Base-by-base conservation (phyloP, 2,329 filamentous ascomycete genomes). In the Ophiostoma sp. region DNA sequence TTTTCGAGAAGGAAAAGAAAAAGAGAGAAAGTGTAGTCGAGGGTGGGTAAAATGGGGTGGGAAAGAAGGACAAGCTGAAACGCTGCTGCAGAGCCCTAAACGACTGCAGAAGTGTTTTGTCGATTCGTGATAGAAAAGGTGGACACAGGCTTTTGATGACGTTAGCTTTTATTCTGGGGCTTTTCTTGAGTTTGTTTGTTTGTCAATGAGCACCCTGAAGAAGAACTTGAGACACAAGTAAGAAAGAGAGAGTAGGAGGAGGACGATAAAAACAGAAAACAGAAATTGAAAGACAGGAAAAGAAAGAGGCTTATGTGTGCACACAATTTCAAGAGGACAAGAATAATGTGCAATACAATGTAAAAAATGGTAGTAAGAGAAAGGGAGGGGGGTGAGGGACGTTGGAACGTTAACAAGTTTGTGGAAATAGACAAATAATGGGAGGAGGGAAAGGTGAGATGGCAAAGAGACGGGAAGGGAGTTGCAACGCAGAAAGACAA, bases 111-210 rank as follows among this genome's bases (percentile, higher is more conserved):
- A 9, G 63, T 69, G 63, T 36, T 25, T 72, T 69, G 71, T 63
- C 57, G n/a, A 42, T 31, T 39, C 22, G 59, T 22, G 50, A 42
- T 36, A 28, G 50, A 66, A 52, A 61, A 48, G 15, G 61, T 61
- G 64, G 19, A 71, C 50, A 59, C 19, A 12, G 22, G 50, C 71
- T 70, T 63, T 66, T 52, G 72, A 71, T 75, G 73, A 74, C 72
- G 75, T 76, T 76, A 76, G 73, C 63, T 22, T 71, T 73, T 45
- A 28, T 63, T 31, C 25, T 52, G 50, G 19, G 31, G 17, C 12
- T 8, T 19, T 25, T 33, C 22, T 52, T 50, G 22, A 68, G 22
- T 45, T 25, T 31, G 59, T 33, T 42, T 22, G 12, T 70, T 63
- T n/a, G 33, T 64, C 3, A 31, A 45, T 28, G 57, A 72, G 66